Evolutionary conservation across 2,329 filamentous ascomycete genomes (phyloP), one percentile per base, ranked within the genome.

Genomic region (Clonostachys rhizophaga): DNA sequence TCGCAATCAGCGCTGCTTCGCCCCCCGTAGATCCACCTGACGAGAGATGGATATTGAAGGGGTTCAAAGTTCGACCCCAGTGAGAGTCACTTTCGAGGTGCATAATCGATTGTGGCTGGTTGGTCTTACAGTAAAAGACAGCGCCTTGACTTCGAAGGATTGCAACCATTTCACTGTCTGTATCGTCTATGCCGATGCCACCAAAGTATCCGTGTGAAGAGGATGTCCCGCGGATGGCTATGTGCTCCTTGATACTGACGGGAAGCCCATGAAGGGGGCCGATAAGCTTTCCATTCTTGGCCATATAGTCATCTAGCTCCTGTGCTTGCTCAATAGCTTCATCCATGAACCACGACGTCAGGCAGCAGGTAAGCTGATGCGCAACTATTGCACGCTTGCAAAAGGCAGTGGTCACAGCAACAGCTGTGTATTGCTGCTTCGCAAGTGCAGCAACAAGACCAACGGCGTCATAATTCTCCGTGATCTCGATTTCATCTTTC

Each of bases 11-110:
- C 1, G 71, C 68, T 2, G 60, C 63, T 47, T 72, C 69, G 1
- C 86, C 86, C 11, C 85, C 85, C 0, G 78, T 81, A 11, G 76
- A 81, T 3, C 86, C 86, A 6, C 86, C 86, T 0, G 81, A 73
- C 0, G 78, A 81, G 34, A 83, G 68, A 17, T 72, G 65, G 1
- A 78, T 71, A 49, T 86, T 86, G 48, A 76, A 68, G 0, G 86
- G 84, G 55, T 86, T 87, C 5, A 86, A 64, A 0, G 79, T 80
- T 35, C 83, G 79, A 10, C 91, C 91, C 89, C 91, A 97, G 16
- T 96, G 55, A 0, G 58, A 59, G 10, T 62, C 58, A 0, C 58
- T 63, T 34, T 62, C 60, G 72, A 75, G 6, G 83, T 79, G 71
- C 60, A 71, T 72, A 43, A 82, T 64, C 0, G 71, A 74, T 50